phyloP scores from a whole-genome alignment of 2,329 filamentous ascomycete genomes.

The Epicoccum sorghinum region DNA sequence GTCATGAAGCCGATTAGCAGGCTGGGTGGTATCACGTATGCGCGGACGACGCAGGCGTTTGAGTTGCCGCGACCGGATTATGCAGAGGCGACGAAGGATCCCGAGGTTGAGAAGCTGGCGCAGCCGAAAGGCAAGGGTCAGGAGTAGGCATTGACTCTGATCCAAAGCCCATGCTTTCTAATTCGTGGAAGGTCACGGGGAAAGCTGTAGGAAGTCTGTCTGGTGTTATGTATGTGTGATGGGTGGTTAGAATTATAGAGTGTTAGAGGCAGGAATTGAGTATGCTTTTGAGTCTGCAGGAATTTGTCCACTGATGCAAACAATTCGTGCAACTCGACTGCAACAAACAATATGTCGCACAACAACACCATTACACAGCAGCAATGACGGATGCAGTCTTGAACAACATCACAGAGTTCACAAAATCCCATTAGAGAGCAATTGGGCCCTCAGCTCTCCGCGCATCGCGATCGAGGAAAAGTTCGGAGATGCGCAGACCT shows the following conservation, averaged over 20 bases:
- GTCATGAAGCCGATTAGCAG: slow-evolving; percentile 78
- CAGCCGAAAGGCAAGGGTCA: slow-evolving; percentile 48
- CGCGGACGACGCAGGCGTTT: slow-evolving; percentile 69
- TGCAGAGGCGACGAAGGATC: slow-evolving; percentile 52
- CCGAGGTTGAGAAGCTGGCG: slow-evolving; percentile 64
- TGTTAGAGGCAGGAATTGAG: too few relatives aligned
- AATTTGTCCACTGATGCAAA: too few relatives aligned
- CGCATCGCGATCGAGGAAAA: background rate
- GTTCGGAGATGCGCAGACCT: background rate
- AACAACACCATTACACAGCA: too few relatives aligned
- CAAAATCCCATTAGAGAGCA: too few relatives aligned
- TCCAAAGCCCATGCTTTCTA: slow-evolving; percentile 3
- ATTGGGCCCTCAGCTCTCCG: background rate
- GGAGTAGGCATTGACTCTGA: slow-evolving; percentile 19
- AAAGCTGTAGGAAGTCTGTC: slow-evolving; percentile 5
- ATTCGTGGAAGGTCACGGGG: slow-evolving; percentile 10
- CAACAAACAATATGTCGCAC: too few relatives aligned
- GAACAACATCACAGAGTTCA: too few relatives aligned
- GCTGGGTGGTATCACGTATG: slow-evolving; percentile 87
- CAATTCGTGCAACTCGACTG: too few relatives aligned
- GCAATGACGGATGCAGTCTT: too few relatives aligned
- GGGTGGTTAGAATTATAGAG: slow-evolving; percentile 6
- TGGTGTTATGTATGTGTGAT: background rate
- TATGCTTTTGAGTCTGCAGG: too few relatives aligned
- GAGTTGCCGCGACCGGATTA: slow-evolving; percentile 70